Base-by-base conservation (phyloP, 2,329 filamentous ascomycete species). In the Cytospora piceae region DNA sequence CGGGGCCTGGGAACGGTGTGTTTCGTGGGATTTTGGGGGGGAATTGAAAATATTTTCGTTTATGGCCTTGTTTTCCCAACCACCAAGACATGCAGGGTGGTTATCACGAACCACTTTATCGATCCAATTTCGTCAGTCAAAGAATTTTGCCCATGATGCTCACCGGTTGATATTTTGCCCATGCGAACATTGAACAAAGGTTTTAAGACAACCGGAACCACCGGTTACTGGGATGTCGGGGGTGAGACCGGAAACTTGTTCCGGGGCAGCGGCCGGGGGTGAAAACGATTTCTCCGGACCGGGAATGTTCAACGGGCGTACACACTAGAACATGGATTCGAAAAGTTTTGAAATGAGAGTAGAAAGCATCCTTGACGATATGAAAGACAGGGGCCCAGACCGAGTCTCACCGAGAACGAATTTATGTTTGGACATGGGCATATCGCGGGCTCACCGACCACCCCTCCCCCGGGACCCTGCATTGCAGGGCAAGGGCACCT, bases 1-100 rank as follows among this genome's bases (percentile, higher is more conserved):
- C 51, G 24, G 52, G 55, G 60, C 53, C 17, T 63, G 60, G 60
- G 60, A 63, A 63, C 39, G 60, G 60, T 63, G 24, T 63, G 39
- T 63, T 63, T 34, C 53, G 39, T 57, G 39, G 37, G 31, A 32
- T 27, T 52, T 39, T 8, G 34, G 29, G 7, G 39, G n/a, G 29
- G 22, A n/a, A 20, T 42, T 37, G 60, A 39, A 32, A 42, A 34
- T 32, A 39, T 53, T 53, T 29, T 24, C 51, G 17, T 29, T 15
- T 15, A 29, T 29, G 27, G 27, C 12, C 29, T 54, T 22, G 24
- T 22, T 49, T 7, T n/a, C 5, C 8, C 5, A 6, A 14, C 37
- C 17, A 42, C 9, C n/a, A 22, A 49, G 11, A 8, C 46, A 24
- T n/a, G 46, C 11, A 11, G 46, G 46, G 46, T 42, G 39, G 39